phyloP scores from a whole-genome alignment of 1,139 yeast genomes.

The Kazachstania sp. region DNA sequence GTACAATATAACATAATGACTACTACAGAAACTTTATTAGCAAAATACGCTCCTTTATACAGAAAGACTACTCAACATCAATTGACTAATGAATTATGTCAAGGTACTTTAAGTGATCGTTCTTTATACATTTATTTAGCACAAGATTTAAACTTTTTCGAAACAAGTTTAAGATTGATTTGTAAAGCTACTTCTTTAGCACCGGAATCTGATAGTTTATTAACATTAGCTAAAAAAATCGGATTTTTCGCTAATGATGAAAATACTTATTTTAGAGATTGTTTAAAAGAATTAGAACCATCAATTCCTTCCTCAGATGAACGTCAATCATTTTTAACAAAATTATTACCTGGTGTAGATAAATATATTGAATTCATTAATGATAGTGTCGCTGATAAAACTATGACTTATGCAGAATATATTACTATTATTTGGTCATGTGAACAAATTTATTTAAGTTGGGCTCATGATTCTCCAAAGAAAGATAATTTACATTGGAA shows the following conservation, averaged over 20 bases:
- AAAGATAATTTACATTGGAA: slow-evolving; percentile 36
- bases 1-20: slow-evolving; percentile 11
- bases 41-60: slow-evolving; percentile 27
- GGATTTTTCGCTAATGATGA: slow-evolving; percentile 45
- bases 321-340: slow-evolving; percentile 15
- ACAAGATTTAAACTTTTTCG: slow-evolving; percentile 45
- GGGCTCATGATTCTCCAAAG: slow-evolving; percentile 37
- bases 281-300: slow-evolving; percentile 31
- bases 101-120: slow-evolving; percentile 39
- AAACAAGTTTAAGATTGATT: slow-evolving; percentile 36
- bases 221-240: slow-evolving; percentile 41
- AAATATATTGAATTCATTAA: slow-evolving; percentile 35
- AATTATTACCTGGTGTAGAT: slow-evolving; percentile 34
- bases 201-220: slow-evolving; percentile 34
- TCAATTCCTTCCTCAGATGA: slow-evolving; percentile 17
- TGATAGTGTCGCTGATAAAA: slow-evolving; percentile 28
- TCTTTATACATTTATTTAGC: slow-evolving; percentile 39
- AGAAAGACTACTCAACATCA: slow-evolving; percentile 35
- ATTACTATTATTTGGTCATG: slow-evolving; percentile 40
- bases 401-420: slow-evolving; percentile 36
- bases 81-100: slow-evolving; percentile 41
- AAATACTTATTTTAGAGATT: slow-evolving; percentile 39
- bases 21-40: slow-evolving; percentile 18
- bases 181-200: slow-evolving; percentile 41
- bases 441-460: slow-evolving; percentile 45